Conservation (phyloP, 2,329 filamentous ascomycete species). For the Leptographium wingfieldii region DNA sequence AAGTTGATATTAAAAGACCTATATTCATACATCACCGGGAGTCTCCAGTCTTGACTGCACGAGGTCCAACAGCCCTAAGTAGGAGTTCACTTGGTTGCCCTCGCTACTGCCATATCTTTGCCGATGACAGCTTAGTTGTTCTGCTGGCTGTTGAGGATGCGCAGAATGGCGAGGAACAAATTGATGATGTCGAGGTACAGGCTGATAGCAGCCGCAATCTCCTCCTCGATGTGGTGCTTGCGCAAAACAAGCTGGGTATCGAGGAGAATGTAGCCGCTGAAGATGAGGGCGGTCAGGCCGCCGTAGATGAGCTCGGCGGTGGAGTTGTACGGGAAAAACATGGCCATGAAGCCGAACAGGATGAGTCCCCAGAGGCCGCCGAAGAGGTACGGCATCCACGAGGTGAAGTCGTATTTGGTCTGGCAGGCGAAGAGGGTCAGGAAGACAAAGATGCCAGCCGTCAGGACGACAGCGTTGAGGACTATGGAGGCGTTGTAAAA, state of each 20-base stretch:
- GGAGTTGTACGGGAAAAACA: conserved; percentile 76
- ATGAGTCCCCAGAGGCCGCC: conserved; percentile 81
- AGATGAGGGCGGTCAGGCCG: conserved; percentile 69
- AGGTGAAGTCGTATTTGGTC: conserved; percentile 95
- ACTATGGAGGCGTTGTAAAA: conserved; percentile 80
- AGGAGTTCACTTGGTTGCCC: too few species aligned
- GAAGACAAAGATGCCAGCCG: conserved; percentile 68
- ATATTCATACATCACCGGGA: background rate
- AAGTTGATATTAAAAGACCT: background rate
- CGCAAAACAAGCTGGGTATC: conserved; percentile 94
- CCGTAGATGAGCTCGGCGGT: conserved; percentile 80
- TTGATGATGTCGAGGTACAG: conserved; percentile 96
- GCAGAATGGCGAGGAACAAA: conserved; percentile 86
- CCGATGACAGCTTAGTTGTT: conserved; percentile 54
- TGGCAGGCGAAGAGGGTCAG: conserved; percentile 88
- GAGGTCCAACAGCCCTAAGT: background rate
- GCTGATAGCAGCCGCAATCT: conserved; percentile 89
- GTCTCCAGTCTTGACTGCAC: background rate
- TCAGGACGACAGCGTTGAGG: conserved; percentile 80
- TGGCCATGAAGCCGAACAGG: conserved; percentile 83
- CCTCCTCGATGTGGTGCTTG: conserved; percentile 95
- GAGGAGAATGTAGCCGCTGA: conserved; percentile 88
- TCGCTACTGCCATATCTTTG: too few species aligned
- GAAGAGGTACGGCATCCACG: conserved; percentile 92
- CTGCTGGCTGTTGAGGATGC: conserved; percentile 91